Percentiles rank a stretch among this genome's conserved stretches.
phyloP scores from a whole-genome alignment of 2,329 filamentous ascomycete genomes.

The Lachnellula suecica region DNA sequence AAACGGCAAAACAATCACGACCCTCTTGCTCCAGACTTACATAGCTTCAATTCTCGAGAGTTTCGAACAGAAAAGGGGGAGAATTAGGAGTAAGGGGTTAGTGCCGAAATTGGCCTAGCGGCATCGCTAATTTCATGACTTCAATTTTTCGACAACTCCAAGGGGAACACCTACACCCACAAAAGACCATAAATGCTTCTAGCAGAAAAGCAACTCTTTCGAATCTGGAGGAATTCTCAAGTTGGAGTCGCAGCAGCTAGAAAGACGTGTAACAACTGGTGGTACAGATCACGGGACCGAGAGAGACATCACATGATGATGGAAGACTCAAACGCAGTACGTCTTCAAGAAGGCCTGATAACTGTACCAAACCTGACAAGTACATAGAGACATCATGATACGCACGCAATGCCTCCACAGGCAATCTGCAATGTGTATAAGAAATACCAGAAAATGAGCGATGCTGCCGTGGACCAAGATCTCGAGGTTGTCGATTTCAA shows the following conservation, averaged over 20 bases:
- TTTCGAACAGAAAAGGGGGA: not conserved
- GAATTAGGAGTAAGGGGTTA: not conserved
- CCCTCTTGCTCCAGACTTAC: too few species aligned
- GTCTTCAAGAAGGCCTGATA: not conserved
- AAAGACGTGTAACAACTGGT: not conserved
- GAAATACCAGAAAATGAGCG: slow-evolving; percentile 31
- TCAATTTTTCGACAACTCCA: too few species aligned
- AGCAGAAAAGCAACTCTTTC: not conserved
- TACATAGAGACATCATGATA: slow-evolving; percentile 27
- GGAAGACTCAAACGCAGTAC: slow-evolving; percentile 9
- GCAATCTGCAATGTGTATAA: slow-evolving; percentile 33
- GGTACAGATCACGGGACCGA: slow-evolving; percentile 3
- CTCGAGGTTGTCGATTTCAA: slow-evolving; percentile 30
- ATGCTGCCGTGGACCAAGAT: slow-evolving; percentile 24
- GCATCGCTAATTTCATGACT: not conserved
- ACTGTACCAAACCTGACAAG: not conserved
- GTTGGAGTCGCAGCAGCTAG: too few species aligned
- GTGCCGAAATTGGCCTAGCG: not conserved
- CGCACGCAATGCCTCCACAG: slow-evolving; percentile 33
- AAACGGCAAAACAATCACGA: too few species aligned
- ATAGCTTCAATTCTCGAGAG: not conserved
- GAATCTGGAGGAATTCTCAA: not conserved
- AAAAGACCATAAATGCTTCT: not conserved
- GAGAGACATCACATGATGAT: slow-evolving; percentile 13
- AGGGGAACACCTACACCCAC: not conserved